These are phyloP conservation scores for Gomphus sp. DNA, from an alignment of 1,284 basidiomycete genomes.

Conservation along the genomic window DNA sequence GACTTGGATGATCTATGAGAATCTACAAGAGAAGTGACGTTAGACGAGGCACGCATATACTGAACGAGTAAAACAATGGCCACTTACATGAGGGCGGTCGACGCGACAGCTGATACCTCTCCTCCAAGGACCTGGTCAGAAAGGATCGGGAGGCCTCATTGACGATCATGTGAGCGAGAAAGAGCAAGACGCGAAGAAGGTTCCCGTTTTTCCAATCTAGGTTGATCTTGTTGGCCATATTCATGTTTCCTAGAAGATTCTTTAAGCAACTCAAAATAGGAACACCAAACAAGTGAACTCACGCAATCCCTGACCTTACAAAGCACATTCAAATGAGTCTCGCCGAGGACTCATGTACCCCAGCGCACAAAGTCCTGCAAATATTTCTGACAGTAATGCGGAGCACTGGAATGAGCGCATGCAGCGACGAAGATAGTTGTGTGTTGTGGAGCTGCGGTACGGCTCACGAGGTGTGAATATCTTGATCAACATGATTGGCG, in stretches of 20 bases:
- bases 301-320: conserved; percentile 75
- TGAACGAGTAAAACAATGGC: background rate
- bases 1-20: conserved; percentile 91
- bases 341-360: conserved; percentile 93
- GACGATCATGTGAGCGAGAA: conserved; percentile 83
- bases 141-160: conserved; percentile 88
- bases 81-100: no score
- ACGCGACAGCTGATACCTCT: conserved; percentile 71
- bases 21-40: conserved; percentile 34
- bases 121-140: conserved; percentile 83
- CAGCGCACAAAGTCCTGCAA: conserved; percentile 71
- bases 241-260: conserved; percentile 42
- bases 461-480: conserved; percentile 3
- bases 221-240: conserved; percentile 79
- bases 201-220: conserved; percentile 84
- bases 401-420: conserved; percentile 48
- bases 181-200: conserved; percentile 72
- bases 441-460: conserved; percentile 3
- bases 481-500: background rate
- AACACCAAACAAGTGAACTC: conserved; percentile 22
- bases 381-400: conserved; percentile 44
- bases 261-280: background rate
- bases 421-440: conserved; percentile 15
- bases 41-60: background rate
- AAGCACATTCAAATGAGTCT: conserved; percentile 87